phyloP scores from a whole-genome alignment of 2,329 filamentous ascomycete species.

The Arachnomyces sp. region DNA sequence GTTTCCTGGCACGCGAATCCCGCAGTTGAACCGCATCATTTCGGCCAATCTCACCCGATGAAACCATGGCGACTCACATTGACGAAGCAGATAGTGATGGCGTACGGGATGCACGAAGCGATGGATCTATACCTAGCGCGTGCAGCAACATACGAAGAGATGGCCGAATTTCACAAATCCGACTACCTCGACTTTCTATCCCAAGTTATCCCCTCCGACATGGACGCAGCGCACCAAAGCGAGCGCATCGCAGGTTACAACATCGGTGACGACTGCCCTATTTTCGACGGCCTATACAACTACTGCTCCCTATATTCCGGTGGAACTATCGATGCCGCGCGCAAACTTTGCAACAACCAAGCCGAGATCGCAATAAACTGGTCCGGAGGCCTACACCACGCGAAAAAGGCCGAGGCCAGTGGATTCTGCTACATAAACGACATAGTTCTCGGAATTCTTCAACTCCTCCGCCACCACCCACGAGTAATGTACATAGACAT shows the following conservation, averaged over 20 bases:
- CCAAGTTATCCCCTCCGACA: slow-evolving; percentile 60
- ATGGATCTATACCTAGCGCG: slow-evolving; percentile 92
- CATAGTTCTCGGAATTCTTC: slow-evolving; percentile 86
- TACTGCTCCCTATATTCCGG: slow-evolving; percentile 93
- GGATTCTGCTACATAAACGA: slow-evolving; percentile 99
- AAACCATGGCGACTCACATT: slow-evolving; percentile 96
- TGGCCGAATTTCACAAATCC: slow-evolving; percentile 74
- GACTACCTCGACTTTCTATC: slow-evolving; percentile 89
- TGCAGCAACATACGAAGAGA: slow-evolving; percentile 76
- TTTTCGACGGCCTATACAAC: slow-evolving; percentile 91
- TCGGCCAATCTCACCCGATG: slow-evolving; percentile 95
- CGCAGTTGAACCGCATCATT: slow-evolving; percentile 91
- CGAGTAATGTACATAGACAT: slow-evolving; percentile 93
- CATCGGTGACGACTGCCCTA: slow-evolving; percentile 86
- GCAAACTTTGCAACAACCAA: slow-evolving; percentile 76
- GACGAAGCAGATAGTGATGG: slow-evolving; percentile 87
- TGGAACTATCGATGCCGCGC: slow-evolving; percentile 80
- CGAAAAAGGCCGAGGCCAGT: slow-evolving; percentile 85
- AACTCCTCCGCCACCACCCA: slow-evolving; percentile 71
- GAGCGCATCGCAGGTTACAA: slow-evolving; percentile 61
- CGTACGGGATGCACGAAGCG: slow-evolving; percentile 89
- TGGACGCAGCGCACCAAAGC: slow-evolving; percentile 55
- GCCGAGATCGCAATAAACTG: slow-evolving; percentile 96
- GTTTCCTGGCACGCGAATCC: slow-evolving; percentile 96
- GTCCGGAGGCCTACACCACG: slow-evolving; percentile 93